Evolutionary conservation across 768 basidiomycete species (phyloP).

Genomic region (Termitomyces sp.): DNA sequence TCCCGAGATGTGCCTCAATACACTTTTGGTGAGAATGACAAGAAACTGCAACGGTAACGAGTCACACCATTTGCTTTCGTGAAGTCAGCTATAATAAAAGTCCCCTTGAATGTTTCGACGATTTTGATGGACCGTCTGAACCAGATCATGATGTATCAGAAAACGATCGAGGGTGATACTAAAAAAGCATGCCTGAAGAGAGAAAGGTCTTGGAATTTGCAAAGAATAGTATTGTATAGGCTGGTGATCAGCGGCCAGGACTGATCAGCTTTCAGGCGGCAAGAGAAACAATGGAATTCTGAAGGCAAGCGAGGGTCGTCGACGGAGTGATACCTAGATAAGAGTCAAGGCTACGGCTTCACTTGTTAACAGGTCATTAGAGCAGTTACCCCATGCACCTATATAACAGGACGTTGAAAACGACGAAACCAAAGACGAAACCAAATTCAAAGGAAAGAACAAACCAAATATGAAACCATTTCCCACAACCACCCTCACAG

Average conservation of each 20-base stretch:
- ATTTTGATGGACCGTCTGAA: slow-evolving; percentile 27
- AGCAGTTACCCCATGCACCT: slow-evolving; percentile 60
- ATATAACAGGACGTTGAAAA: background rate
- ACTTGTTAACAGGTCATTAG: background rate
- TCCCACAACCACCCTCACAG: slow-evolving; percentile 71
- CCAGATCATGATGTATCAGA: background rate
- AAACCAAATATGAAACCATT: slow-evolving; percentile 78
- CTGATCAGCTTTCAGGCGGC: slow-evolving; percentile 61
- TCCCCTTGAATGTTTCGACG: slow-evolving; percentile 45
- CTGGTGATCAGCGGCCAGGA: slow-evolving; percentile 71
- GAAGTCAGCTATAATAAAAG: slow-evolving; percentile 40
- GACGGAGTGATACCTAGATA: slow-evolving; percentile 55
- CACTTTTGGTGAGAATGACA: background rate
- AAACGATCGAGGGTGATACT: background rate
- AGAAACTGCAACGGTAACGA: background rate
- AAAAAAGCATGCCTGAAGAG: slow-evolving; percentile 53
- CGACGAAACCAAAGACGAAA: background rate
- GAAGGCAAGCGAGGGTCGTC: slow-evolving; percentile 56
- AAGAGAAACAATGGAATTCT: slow-evolving; percentile 72
- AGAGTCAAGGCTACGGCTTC: background rate
- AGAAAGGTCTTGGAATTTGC: slow-evolving; percentile 65
- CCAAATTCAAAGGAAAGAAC: slow-evolving; percentile 11
- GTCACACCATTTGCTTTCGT: slow-evolving; percentile 56
- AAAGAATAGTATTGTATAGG: slow-evolving; percentile 54
- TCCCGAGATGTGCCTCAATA: slow-evolving; percentile 47